These are phyloP conservation scores for Rhodotorula kratochvilovae DNA, from an alignment of 768 basidiomycete genomes.

Conservation along the genomic window DNA sequence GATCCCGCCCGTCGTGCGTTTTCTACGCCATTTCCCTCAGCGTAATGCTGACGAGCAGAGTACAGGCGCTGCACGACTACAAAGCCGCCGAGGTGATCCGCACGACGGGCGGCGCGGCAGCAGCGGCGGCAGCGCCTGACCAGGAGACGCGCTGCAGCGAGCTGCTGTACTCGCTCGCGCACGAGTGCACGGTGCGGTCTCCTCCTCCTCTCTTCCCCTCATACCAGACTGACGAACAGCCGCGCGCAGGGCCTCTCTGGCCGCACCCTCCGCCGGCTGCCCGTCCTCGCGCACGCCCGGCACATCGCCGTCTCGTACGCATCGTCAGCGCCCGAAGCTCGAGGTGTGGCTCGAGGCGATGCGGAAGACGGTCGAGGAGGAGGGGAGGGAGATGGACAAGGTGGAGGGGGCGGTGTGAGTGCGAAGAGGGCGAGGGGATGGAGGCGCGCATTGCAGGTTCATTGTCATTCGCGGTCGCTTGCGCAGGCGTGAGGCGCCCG, in stretches of 20 bases:
- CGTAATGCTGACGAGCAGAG: not conserved
- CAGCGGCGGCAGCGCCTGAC: not conserved
- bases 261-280: constrained; percentile 82
- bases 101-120: not conserved
- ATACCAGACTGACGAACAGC: not conserved
- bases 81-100: constrained; percentile 18
- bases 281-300: constrained; percentile 82
- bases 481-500: too few relatives aligned
- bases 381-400: constrained; percentile 44
- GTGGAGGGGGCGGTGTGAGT: constrained; percentile 29
- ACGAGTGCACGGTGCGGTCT: constrained; percentile 66
- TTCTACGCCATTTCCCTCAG: not conserved
- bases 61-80: constrained; percentile 35
- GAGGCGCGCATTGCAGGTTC: too few relatives aligned
- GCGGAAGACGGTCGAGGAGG: constrained; percentile 63
- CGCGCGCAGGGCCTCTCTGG: constrained; percentile 77
- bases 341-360: constrained; percentile 80
- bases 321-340: constrained; percentile 44
- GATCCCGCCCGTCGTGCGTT: constrained; percentile 60
- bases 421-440: not conserved
- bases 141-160: constrained; percentile 29
- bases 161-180: constrained; percentile 54
- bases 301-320: constrained; percentile 56
- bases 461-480: too few relatives aligned
- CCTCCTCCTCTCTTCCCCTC: not conserved